These are phyloP conservation scores for Lasiosphaeria miniovina DNA, from an alignment of 495 filamentous ascomycete genomes.

Conservation along the genomic window DNA sequence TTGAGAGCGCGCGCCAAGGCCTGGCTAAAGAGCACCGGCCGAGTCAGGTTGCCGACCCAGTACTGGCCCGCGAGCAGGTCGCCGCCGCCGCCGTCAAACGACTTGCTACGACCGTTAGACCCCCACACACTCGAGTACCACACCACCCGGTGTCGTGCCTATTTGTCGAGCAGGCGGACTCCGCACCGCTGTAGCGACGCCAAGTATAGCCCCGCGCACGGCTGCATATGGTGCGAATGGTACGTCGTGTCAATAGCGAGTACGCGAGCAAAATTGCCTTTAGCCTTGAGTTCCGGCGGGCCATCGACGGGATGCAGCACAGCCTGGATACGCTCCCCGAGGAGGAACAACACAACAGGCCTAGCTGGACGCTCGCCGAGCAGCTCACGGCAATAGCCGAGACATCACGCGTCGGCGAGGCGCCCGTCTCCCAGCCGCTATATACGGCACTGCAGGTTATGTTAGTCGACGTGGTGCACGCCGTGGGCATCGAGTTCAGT, in stretches of 20 bases:
- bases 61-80: conserved; percentile 27
- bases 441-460: conserved; percentile 49
- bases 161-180: conserved; percentile 6
- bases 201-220: conserved; percentile 38
- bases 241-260: conserved; percentile 41
- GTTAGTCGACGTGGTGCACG: conserved; percentile 46
- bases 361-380: conserved; percentile 6
- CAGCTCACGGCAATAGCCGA: conserved; percentile 21
- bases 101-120: conserved; percentile 16
- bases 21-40: conserved; percentile 43
- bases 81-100: conserved; percentile 8
- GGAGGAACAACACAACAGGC: background rate
- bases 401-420: conserved; percentile 35
- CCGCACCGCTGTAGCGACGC: conserved; percentile 4
- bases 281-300: conserved; percentile 27
- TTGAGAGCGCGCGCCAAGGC: conserved; percentile 27
- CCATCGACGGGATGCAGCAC: conserved; percentile 22
- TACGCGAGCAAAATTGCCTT: conserved; percentile 44
- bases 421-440: conserved; percentile 40
- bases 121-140: conserved; percentile 23
- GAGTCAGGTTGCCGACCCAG: conserved; percentile 48
- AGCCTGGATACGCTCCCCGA: conserved; percentile 16
- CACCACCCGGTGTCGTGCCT: background rate
- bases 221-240: conserved; percentile 40
- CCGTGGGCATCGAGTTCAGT: conserved; percentile 41